Evolutionary conservation across 768 basidiomycete species (phyloP).

Genomic region (Kwoniella dejecticola): DNA sequence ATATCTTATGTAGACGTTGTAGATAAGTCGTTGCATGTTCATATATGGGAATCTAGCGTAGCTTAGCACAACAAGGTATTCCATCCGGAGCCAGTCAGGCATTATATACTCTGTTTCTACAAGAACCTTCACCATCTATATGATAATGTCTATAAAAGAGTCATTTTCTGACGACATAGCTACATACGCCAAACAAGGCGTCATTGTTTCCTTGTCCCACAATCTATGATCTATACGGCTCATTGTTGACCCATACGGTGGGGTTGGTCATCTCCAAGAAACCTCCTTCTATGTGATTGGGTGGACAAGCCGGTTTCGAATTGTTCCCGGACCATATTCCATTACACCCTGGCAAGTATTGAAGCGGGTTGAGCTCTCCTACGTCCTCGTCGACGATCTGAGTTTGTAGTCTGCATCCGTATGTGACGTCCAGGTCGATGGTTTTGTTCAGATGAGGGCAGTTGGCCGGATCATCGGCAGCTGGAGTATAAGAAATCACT

Average conservation of each 20-base stretch:
- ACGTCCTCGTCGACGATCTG: slow-evolving; percentile 29
- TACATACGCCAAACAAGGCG: too few species aligned
- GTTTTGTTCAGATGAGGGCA: slow-evolving; percentile 27
- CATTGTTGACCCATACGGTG: slow-evolving; percentile 18
- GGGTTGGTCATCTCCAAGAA: slow-evolving; percentile 16
- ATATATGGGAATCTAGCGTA: background rate
- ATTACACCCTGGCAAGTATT: slow-evolving; percentile 33
- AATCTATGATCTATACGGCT: slow-evolving; percentile 27
- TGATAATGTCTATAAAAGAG: background rate
- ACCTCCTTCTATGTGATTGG: slow-evolving; percentile 24
- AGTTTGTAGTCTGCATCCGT: slow-evolving; percentile 20
- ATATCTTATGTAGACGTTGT: background rate
- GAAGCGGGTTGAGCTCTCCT: slow-evolving; percentile 21
- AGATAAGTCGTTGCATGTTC: slow-evolving; percentile 9
- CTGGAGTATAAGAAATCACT: background rate
- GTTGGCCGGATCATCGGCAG: slow-evolving; percentile 25
- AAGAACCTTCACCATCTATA: background rate
- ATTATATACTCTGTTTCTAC: background rate
- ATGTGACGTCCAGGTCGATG: slow-evolving; percentile 15
- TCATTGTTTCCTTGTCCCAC: too few species aligned
- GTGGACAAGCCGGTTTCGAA: slow-evolving; percentile 29
- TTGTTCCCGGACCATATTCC: slow-evolving; percentile 28
- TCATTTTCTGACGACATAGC: too few species aligned
- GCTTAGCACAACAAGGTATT: too few species aligned
- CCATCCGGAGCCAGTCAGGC: slow-evolving; percentile 4